These are phyloP conservation scores for Paramyrothecium sp. DNA, from an alignment of 2,329 filamentous ascomycete genomes.

Conservation along the genomic window DNA sequence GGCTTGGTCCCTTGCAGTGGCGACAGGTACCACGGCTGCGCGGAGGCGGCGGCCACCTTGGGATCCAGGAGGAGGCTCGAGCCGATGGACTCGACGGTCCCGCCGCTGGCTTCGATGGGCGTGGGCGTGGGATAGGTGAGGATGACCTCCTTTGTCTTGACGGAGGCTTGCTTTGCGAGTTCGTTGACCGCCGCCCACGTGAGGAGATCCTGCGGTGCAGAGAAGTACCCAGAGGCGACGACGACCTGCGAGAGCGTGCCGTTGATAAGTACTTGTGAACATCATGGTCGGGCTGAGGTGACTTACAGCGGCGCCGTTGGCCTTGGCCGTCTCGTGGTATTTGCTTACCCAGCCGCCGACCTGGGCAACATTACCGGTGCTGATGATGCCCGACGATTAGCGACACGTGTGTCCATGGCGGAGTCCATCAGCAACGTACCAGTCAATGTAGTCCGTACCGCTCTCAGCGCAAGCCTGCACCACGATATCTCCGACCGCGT, in stretches of 20 bases:
- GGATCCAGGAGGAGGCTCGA: not conserved
- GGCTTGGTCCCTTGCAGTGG: not conserved
- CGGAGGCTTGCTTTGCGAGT: not conserved
- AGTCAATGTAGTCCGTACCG: conserved; percentile 18
- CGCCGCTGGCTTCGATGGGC: not conserved
- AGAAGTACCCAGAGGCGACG: not conserved
- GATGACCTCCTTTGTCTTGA: conserved; percentile 1
- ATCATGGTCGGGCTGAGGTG: not conserved
- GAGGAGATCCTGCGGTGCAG: not conserved
- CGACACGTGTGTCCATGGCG: too few relatives aligned
- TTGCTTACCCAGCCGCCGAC: not conserved
- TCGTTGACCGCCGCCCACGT: not conserved
- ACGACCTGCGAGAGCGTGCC: not conserved
- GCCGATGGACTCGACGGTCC: not conserved
- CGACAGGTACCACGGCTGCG: not conserved
- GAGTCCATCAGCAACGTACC: conserved; percentile 7
- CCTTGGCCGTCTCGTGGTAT: not conserved
- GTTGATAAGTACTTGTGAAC: not conserved
- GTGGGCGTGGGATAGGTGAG: not conserved
- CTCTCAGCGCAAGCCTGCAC: conserved; percentile 16
- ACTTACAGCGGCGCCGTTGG: not conserved
- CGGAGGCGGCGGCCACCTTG: not conserved
- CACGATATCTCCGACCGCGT: conserved; percentile 2
- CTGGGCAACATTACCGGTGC: not conserved
- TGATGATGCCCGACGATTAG: not conserved